Conservation (phyloP, 2,329 filamentous ascomycete genomes). For the Stachybotrys echinatus region DNA sequence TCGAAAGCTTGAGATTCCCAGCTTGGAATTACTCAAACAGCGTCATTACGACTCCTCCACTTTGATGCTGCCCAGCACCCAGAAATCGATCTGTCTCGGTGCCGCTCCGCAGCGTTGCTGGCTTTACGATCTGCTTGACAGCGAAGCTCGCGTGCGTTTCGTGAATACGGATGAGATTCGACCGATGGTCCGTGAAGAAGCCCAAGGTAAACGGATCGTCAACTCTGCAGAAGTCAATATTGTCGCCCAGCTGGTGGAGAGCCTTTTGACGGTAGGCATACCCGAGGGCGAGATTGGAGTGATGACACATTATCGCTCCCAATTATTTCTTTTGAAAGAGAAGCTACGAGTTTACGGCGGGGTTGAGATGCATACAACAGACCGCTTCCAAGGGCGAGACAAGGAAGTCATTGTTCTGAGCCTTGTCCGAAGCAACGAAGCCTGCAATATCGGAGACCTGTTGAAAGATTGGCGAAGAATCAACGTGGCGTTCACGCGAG, state of each 20-base stretch:
- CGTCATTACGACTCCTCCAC: slow-evolving; percentile 53
- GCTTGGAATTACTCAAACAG: slow-evolving; percentile 53
- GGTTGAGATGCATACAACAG: slow-evolving; percentile 94
- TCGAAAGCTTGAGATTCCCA: slow-evolving; percentile 62
- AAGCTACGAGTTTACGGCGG: slow-evolving; percentile 54
- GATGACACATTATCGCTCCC: slow-evolving; percentile 94
- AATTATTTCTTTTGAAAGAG: slow-evolving; percentile 77
- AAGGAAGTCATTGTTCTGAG: slow-evolving; percentile 88
- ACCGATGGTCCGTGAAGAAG: slow-evolving; percentile 61
- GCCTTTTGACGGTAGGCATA: slow-evolving; percentile 71
- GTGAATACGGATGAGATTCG: slow-evolving; percentile 80
- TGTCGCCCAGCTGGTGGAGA: slow-evolving; percentile 73
- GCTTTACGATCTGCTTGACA: slow-evolving; percentile 66
- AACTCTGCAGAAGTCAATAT: slow-evolving; percentile 80
- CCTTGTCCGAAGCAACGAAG: slow-evolving; percentile 82
- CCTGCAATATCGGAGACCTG: slow-evolving; percentile 79
- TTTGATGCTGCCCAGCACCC: slow-evolving; percentile 32
- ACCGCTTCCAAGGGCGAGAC: slow-evolving; percentile 93
- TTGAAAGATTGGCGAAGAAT: slow-evolving; percentile 88
- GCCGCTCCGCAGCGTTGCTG: slow-evolving; percentile 57
- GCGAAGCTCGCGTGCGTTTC: slow-evolving; percentile 72
- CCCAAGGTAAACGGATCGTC: slow-evolving; percentile 78
- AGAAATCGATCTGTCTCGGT: slow-evolving; percentile 51
- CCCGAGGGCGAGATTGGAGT: slow-evolving; percentile 76
- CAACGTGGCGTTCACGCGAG: slow-evolving; percentile 92